A percentile compares a stretch with the other conserved stretches of the same genome.
phyloP scores from a whole-genome alignment of 2,329 filamentous ascomycete species.

The Pestalotiopsis sp. region DNA sequence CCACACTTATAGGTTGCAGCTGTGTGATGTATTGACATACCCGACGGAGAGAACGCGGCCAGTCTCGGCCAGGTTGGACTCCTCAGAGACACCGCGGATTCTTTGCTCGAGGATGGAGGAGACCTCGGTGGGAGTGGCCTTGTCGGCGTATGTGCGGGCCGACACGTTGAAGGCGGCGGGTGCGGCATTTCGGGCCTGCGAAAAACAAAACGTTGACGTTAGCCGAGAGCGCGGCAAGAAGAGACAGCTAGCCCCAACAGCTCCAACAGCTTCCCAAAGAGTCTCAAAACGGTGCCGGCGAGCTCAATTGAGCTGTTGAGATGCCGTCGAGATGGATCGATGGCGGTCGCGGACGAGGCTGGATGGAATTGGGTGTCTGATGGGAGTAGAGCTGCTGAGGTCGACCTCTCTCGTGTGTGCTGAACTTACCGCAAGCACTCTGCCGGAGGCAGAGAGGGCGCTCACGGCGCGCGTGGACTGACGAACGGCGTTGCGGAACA shows the following conservation, averaged over 20 bases:
- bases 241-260: slow-evolving; percentile 26
- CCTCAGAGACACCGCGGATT: slow-evolving; percentile 98
- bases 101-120: slow-evolving; percentile 99
- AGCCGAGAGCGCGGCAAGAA: slow-evolving; percentile 14
- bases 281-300: slow-evolving; percentile 29
- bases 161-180: slow-evolving; percentile 78
- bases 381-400: slow-evolving; percentile 18
- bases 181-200: slow-evolving; percentile 83
- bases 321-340: slow-evolving; percentile 33
- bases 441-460: slow-evolving; percentile 89
- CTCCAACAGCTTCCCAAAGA: slow-evolving; percentile 36
- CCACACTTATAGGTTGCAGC: slow-evolving; percentile 19
- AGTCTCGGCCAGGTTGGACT: slow-evolving; percentile 95
- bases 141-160: slow-evolving; percentile 89
- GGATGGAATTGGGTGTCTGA: slow-evolving; percentile 46
- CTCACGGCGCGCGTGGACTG: slow-evolving; percentile 94
- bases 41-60: slow-evolving; percentile 98
- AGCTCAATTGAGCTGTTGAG: slow-evolving; percentile 42
- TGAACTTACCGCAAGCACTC: slow-evolving; percentile 91
- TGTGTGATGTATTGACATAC: slow-evolving; percentile 63
- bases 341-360: slow-evolving; percentile 40
- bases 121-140: slow-evolving; percentile 96
- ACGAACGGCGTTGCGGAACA: slow-evolving; percentile 98
- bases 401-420: slow-evolving; percentile 37
- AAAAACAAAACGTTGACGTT: slow-evolving; percentile 43